phyloP scores from a whole-genome alignment of 352 stramenopile genomes.

The Globisporangium spiculum region DNA sequence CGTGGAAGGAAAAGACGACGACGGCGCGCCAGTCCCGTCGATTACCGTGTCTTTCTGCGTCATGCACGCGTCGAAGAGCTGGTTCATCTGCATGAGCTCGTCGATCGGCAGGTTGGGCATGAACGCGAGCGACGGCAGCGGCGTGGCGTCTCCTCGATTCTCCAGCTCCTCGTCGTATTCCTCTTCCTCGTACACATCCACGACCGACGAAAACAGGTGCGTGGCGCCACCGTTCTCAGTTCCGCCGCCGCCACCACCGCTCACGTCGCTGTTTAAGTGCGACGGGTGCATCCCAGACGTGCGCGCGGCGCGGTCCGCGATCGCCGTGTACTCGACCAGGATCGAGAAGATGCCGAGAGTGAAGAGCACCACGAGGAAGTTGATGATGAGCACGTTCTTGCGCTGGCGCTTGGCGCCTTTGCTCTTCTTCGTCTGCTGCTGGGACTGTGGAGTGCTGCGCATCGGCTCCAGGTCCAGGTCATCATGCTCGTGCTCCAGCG shows the following conservation, averaged over 20 bases:
- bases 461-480: neutral
- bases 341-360: constrained; percentile 14
- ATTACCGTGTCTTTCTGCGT: constrained; percentile 4
- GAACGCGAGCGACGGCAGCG: constrained; percentile 5
- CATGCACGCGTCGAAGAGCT: constrained; percentile 9
- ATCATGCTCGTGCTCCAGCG: neutral
- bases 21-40: neutral
- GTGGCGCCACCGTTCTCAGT: constrained; percentile 5
- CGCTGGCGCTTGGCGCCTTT: constrained; percentile 1
- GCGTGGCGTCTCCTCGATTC: neutral
- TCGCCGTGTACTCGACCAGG: constrained; percentile 12
- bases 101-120: constrained; percentile 1
- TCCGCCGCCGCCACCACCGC: neutral
- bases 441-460: neutral
- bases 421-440: neutral
- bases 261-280: neutral
- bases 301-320: constrained; percentile 6
- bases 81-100: constrained; percentile 8
- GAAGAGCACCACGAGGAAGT: constrained; percentile 10
- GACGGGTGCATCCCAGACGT: neutral
- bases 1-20: neutral
- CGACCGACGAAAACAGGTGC: constrained; percentile 5
- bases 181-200: constrained; percentile 9
- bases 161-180: constrained; percentile 3
- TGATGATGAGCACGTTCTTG: constrained; percentile 15